Evolutionary conservation across 2,329 filamentous ascomycete species (phyloP).

Genomic region (Aspergillus proliferans): DNA sequence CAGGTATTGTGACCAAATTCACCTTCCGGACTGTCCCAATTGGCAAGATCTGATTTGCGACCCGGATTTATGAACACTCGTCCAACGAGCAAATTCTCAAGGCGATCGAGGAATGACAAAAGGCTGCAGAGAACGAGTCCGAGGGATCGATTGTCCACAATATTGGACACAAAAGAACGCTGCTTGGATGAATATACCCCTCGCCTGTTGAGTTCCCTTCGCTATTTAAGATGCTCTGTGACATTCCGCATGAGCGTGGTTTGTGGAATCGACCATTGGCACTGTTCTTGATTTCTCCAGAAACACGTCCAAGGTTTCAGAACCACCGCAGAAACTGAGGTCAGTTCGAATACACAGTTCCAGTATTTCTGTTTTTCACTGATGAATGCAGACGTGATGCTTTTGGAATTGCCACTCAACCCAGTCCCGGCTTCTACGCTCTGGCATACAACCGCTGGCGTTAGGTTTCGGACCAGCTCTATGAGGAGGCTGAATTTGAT

Average conservation of each 20-base stretch:
- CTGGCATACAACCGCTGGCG: not conserved
- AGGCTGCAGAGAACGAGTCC: not conserved
- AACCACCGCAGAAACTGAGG: not conserved
- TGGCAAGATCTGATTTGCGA: slow-evolving; percentile 9
- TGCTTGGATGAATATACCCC: not conserved
- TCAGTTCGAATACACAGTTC: not conserved
- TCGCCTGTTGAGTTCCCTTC: not conserved
- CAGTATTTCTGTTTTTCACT: not conserved
- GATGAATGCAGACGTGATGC: not conserved
- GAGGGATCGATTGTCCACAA: not conserved
- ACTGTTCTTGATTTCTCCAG: not conserved
- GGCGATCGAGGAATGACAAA: not conserved
- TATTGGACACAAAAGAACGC: not conserved
- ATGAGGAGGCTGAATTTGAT: not conserved
- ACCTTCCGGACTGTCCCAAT: slow-evolving; percentile 17
- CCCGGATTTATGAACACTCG: slow-evolving; percentile 9
- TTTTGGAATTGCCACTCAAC: not conserved
- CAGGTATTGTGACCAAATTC: slow-evolving; percentile 26
- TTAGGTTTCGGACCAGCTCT: not conserved
- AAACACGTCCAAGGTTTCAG: not conserved
- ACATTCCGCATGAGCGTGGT: not conserved
- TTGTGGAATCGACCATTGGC: not conserved
- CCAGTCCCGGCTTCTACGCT: not conserved
- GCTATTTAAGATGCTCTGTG: not conserved
- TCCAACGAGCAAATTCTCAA: not conserved